Evolutionary conservation across 495 filamentous ascomycete genomes (phyloP), one percentile per base, ranked within the genome.

Genomic region (Xanthoparmelia taractica): DNA sequence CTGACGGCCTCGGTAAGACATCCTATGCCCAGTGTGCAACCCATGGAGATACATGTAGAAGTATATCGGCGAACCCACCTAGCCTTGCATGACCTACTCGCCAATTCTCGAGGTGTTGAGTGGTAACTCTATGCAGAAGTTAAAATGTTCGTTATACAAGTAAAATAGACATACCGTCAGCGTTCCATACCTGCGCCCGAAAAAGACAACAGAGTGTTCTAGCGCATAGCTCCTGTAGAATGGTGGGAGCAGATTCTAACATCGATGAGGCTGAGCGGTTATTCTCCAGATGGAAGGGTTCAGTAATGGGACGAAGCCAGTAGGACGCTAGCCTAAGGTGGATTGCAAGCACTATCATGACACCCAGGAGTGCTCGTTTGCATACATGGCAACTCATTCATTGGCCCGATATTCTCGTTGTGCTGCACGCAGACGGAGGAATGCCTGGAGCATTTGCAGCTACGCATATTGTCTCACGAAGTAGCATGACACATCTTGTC

Each of bases 31-130:
- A 67, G 33, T 6, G 64, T 52, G 8, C 65, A 37, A 37, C 45
- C 57, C 50, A 59, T 63, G 10, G 50, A 31, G 12, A 66, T 43
- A 29, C 61, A 65, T 0, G 58, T 59, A 0, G 73, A 50, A 0
- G 10, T 27, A 43, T 20, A n/a, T 61, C 0, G 74, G 70, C 17
- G 61, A 33, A 37, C 20, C 5, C 6, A 68, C 61, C 72, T 67
- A 74, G 11, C 66, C 68, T 10, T 15, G 17, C 34, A 23, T 58
- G n/a, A 38, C 5, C 8, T 8, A 23, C 17, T 33, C 31, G 20
- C 36, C 31, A 13, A 8, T 37, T 11, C 12, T 38, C 31, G 33
- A 40, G 31, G 31, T 8, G 10, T 58, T 58, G n/a, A n/a, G n/a
- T n/a, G n/a, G 34, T 34, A 25, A 8, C 2, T n/a, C 41, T 47